These are phyloP conservation scores for Oryza glaberrima DNA, from an alignment of 176 grass and related monocot species.

Conservation along the genomic window DNA sequence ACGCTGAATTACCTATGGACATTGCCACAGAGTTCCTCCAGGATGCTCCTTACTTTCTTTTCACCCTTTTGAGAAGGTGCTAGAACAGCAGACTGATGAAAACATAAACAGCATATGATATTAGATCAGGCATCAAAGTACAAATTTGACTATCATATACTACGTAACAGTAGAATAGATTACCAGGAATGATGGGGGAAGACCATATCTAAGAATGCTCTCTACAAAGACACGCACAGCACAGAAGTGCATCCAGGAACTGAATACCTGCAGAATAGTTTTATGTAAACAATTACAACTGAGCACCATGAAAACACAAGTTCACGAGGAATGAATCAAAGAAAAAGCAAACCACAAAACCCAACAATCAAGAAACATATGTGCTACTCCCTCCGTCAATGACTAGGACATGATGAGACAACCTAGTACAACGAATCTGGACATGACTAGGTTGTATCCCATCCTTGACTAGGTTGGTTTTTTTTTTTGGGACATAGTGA, in stretches of 20 bases:
- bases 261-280: conserved; percentile 71
- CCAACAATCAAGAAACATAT: conserved; percentile 23
- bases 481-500: no score
- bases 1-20: conserved; percentile 65
- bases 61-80: conserved; percentile 74
- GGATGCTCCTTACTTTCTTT: conserved; percentile 92
- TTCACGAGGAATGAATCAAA: neutral
- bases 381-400: neutral
- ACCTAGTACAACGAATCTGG: no score
- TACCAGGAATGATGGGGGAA: conserved; percentile 89
- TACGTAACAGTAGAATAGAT: neutral
- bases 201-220: conserved; percentile 99
- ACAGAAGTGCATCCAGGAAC: conserved; percentile 98
- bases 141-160: neutral
- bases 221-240: conserved; percentile 87
- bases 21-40: conserved; percentile 72
- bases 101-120: neutral
- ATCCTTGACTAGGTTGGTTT: no score
- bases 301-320: neutral
- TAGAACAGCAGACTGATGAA: conserved; percentile 75
- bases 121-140: conserved; percentile 21
- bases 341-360: neutral
- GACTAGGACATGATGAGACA: no score
- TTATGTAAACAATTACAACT: neutral
- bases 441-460: no score